Evolutionary conservation across 371 early-diverging fungal genomes (phyloP), one percentile per base, ranked within the genome.

Genomic region (Mortierella sp.): DNA sequence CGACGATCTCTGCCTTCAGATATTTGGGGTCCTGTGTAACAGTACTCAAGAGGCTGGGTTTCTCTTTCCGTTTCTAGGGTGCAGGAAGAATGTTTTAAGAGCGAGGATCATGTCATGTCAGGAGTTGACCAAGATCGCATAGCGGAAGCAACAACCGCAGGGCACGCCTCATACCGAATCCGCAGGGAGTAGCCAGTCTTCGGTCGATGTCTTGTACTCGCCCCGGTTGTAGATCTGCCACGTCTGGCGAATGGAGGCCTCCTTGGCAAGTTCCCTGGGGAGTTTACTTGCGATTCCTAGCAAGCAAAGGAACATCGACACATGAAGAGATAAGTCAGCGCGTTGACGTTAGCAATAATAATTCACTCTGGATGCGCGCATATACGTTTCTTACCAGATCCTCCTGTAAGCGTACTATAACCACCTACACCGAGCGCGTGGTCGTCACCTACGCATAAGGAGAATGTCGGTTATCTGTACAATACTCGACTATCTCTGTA

Each of bases 201-300:
- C 79, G 1, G 69, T 60, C 4, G 60, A 61, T 7, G 72, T 58
- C 43, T 63, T 65, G 49, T 68, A 79, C 30, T 65, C 72, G 26
- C 79, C 79, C 7, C 79, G 79, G 28, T 72, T 79, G 21, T 49
- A 72, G 39, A 79, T 56, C 63, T 72, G 67, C 79, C 79, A 79
- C 9, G 63, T 51, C 37, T 79, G 79, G 8, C 79, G 67, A 24
- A 79, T 59, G 6, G 72, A 32, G 2, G n/a, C 17, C 19, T 79
- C 79, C 58, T 72, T 79, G 52, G 63, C 64, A 7, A 72, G 17
- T 11, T 68, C 68, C 28, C 48, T 24, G 11, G 47, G 53, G 11
- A 79, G 56, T 27, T 64, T 72, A 19, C 58, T 51, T 0, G 79
- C 60, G 27, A 79, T 24, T 2, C 78, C 78, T 70, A 37, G 1